phyloP scores from a whole-genome alignment of 2,329 filamentous ascomycete genomes.

The Diatrype stigma region DNA sequence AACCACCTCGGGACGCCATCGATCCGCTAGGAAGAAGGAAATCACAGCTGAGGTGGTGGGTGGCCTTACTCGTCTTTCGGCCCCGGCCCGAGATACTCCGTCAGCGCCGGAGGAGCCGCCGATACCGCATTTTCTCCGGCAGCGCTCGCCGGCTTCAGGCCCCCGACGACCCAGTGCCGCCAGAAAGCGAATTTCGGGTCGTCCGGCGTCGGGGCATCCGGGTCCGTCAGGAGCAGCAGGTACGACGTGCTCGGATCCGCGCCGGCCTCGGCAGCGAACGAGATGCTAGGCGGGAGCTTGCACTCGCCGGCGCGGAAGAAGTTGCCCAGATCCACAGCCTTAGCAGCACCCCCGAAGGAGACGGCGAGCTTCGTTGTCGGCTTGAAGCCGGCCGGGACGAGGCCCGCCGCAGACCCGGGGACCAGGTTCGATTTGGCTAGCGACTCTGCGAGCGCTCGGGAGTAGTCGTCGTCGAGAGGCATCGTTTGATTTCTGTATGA shows the following conservation, averaged over 20 bases:
- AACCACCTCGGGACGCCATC: neutral
- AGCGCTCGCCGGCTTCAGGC: constrained; percentile 28
- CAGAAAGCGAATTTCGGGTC: constrained; percentile 53
- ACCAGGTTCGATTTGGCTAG: constrained; percentile 35
- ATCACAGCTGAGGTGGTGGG: too few relatives aligned
- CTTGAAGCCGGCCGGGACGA: constrained; percentile 40
- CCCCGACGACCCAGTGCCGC: constrained; percentile 49
- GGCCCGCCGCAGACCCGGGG: constrained; percentile 32
- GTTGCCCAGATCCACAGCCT: constrained; percentile 31
- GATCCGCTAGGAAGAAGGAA: neutral
- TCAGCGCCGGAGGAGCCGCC: constrained; percentile 29
- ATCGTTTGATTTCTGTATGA: constrained; percentile 6
- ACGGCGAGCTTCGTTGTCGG: constrained; percentile 37
- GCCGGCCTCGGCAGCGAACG: constrained; percentile 30
- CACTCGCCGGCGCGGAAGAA: constrained; percentile 36
- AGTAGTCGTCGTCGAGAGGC: constrained; percentile 19
- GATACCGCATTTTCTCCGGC: constrained; percentile 11
- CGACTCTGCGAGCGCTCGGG: constrained; percentile 22
- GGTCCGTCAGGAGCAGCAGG: constrained; percentile 47
- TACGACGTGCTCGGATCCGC: constrained; percentile 31
- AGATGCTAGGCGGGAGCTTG: constrained; percentile 32
- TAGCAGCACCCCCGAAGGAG: constrained; percentile 30
- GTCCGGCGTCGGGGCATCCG: constrained; percentile 51
- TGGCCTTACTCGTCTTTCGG: constrained; percentile 45
- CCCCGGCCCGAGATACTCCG: constrained; percentile 40